Conservation (phyloP, 805 yeast genomes). For the Candida ficus region DNA sequence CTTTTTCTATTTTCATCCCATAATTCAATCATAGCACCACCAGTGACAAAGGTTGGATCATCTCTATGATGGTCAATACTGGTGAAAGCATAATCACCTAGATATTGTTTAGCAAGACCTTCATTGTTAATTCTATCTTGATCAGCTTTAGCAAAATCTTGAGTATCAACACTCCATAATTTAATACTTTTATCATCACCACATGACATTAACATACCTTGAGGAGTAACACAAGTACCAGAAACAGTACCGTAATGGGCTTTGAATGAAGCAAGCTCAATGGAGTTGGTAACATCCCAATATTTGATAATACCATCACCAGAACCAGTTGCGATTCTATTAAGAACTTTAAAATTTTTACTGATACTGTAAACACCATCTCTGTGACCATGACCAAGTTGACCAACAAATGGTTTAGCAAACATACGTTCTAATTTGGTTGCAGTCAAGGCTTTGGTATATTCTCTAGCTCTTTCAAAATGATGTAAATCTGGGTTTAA, state of each 20-base stretch:
- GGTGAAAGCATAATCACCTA: conserved; percentile 80
- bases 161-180: conserved; percentile 72
- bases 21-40: conserved; percentile 83
- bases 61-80: conserved; percentile 82
- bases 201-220: conserved; percentile 65
- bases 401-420: conserved; percentile 96
- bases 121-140: conserved; percentile 30
- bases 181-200: conserved; percentile 89
- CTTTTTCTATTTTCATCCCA: conserved; percentile 86
- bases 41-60: conserved; percentile 78
- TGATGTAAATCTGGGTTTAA: conserved; percentile 94
- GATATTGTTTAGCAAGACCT: conserved; percentile 72
- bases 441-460: conserved; percentile 90
- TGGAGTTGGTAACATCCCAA: conserved; percentile 83
- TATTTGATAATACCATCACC: conserved; percentile 94
- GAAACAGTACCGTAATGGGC: conserved; percentile 90
- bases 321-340: conserved; percentile 81
- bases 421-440: conserved; percentile 94
- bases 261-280: conserved; percentile 68
- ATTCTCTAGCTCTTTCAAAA: conserved; percentile 94
- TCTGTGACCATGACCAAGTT: conserved; percentile 88
- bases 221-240: conserved; percentile 64
- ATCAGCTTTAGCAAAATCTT: conserved; percentile 38
- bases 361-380: conserved; percentile 92
- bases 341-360: conserved; percentile 63